phyloP scores from a whole-genome alignment of 768 basidiomycete species.

The Lanmaoa pseudosensibilis region DNA sequence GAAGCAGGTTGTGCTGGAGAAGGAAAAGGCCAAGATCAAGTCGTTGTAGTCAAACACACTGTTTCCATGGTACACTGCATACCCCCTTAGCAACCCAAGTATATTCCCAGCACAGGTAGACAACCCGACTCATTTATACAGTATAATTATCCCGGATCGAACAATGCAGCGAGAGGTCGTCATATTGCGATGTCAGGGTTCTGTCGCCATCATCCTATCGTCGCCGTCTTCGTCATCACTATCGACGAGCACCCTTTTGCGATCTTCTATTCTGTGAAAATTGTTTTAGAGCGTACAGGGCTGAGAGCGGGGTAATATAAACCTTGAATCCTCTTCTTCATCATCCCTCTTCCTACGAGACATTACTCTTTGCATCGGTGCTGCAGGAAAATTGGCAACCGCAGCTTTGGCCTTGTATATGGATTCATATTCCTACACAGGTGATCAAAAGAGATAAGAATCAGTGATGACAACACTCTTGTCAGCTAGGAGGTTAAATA shows the following conservation, averaged over 20 bases:
- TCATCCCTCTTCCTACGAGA: constrained; percentile 70
- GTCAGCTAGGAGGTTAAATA: constrained; percentile 27
- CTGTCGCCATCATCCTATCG: constrained; percentile 37
- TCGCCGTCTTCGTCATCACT: constrained; percentile 32
- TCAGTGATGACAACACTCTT: not conserved
- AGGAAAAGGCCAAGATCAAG: constrained; percentile 82
- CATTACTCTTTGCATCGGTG: constrained; percentile 41
- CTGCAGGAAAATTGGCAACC: constrained; percentile 56
- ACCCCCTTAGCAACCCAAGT: constrained; percentile 12
- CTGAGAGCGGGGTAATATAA: not conserved
- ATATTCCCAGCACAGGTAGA: constrained; percentile 19
- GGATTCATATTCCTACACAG: constrained; percentile 81
- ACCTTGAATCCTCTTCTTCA: constrained; percentile 64
- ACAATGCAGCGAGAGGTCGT: not conserved
- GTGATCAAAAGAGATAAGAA: not conserved
- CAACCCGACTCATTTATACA: constrained; percentile 23
- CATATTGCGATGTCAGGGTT: constrained; percentile 14
- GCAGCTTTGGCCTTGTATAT: constrained; percentile 82
- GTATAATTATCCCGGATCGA: constrained; percentile 21
- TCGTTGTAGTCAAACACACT: constrained; percentile 47
- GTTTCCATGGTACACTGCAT: constrained; percentile 6
- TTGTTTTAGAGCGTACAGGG: not conserved
- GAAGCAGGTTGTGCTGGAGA: constrained; percentile 77
- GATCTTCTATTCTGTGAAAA: constrained; percentile 39
- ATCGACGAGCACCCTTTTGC: constrained; percentile 43